Evolutionary conservation across 208 protist genomes (phyloP).

Genomic region (Porcisia deanei): DNA sequence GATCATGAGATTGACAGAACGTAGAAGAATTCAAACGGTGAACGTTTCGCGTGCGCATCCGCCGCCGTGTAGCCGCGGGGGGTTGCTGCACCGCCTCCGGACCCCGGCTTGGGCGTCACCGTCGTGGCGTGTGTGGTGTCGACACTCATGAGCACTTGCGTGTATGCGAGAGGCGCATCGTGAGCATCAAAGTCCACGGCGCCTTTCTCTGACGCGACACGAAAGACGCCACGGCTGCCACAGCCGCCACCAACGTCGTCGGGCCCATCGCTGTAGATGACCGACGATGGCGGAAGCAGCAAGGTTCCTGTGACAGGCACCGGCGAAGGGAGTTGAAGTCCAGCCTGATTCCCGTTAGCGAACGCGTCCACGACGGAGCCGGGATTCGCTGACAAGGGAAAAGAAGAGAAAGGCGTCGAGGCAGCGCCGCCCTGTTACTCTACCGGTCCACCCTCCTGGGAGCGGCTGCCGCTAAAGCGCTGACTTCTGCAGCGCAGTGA

Average conservation of each 20-base stretch:
- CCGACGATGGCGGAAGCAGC: background rate
- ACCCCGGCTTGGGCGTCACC: background rate
- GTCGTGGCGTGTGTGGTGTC: constrained; percentile 2
- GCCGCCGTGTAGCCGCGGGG: background rate
- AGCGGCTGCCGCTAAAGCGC: background rate
- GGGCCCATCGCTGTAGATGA: background rate
- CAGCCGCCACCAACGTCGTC: background rate
- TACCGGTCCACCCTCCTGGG: background rate
- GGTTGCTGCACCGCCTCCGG: background rate
- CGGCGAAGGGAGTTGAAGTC: background rate
- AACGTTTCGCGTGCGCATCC: background rate
- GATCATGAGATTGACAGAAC: constrained; percentile 6
- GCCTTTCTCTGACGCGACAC: background rate
- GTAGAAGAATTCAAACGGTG: constrained; percentile 2
- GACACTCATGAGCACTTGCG: background rate
- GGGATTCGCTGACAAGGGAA: background rate
- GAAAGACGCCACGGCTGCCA: background rate
- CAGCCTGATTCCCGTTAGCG: background rate
- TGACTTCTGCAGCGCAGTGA: background rate
- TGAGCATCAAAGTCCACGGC: background rate
- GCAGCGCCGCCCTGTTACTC: background rate
- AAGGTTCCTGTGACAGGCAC: background rate
- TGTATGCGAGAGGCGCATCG: background rate
- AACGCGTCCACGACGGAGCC: background rate
- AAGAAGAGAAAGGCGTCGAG: background rate